phyloP scores from a whole-genome alignment of 495 filamentous ascomycete genomes.

The Hyaloscypha hepaticicola region DNA sequence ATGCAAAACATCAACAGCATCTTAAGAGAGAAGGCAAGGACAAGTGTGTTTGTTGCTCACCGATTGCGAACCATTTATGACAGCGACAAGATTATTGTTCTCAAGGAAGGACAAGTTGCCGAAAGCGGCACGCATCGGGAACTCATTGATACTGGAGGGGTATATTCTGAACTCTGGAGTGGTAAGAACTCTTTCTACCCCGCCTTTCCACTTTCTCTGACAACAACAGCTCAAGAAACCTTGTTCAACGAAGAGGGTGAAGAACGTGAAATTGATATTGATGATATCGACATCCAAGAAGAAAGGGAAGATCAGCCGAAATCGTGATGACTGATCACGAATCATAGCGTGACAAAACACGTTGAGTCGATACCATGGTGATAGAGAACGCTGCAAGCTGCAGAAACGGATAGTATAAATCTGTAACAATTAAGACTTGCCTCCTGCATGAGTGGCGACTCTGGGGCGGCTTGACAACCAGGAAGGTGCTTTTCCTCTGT shows the following conservation, averaged over 20 bases:
- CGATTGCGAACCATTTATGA: conserved; percentile 90
- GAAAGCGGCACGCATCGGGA: conserved; percentile 86
- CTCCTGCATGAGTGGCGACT: conserved; percentile 9
- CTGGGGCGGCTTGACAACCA: conserved; percentile 1
- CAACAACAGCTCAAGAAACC: conserved; percentile 42
- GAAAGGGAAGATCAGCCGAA: conserved; percentile 19
- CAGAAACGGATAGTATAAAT: conserved; percentile 9
- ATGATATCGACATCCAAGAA: conserved; percentile 13
- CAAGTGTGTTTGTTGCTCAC: conserved; percentile 93
- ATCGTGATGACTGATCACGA: conserved; percentile 11
- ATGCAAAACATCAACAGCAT: conserved; percentile 94
- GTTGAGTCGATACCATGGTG: not conserved
- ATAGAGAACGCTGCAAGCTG: not conserved
- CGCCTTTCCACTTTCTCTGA: not conserved
- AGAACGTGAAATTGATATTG: conserved; percentile 41
- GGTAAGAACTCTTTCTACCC: conserved; percentile 50
- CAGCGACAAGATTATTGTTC: conserved; percentile 89
- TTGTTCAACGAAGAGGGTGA: conserved; percentile 39
- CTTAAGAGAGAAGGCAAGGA: conserved; percentile 80
- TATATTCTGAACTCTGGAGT: conserved; percentile 91
- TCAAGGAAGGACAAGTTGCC: conserved; percentile 77
- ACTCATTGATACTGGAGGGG: conserved; percentile 72
- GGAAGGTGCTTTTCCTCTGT: not conserved
- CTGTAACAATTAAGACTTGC: conserved; percentile 22
- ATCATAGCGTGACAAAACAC: not conserved